phyloP scores from a whole-genome alignment of 192 early-diverging fungal genomes.

The Backusella luteola region DNA sequence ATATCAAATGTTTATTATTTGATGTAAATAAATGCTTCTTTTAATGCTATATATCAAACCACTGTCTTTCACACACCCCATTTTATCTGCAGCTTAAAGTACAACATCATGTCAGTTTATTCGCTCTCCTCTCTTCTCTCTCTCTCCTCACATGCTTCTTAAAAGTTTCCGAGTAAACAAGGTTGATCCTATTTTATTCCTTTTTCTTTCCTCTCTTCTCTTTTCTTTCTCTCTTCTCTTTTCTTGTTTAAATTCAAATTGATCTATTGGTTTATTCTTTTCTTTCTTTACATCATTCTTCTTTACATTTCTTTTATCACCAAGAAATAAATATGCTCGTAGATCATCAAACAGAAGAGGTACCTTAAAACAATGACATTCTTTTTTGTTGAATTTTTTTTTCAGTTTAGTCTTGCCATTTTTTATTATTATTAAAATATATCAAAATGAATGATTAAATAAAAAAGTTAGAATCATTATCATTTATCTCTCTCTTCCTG shows the following conservation, averaged over 20 bases:
- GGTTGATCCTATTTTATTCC: slow-evolving; percentile 2
- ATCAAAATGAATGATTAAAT: background rate
- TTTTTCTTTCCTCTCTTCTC: background rate
- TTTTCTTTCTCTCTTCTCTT: background rate
- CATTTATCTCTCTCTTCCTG: background rate
- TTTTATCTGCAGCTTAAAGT: slow-evolving; percentile 11
- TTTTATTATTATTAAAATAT: background rate
- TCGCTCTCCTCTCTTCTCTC: background rate
- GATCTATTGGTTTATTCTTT: background rate
- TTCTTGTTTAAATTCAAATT: background rate
- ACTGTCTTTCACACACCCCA: background rate
- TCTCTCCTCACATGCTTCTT: slow-evolving; percentile 7
- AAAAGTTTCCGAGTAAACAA: slow-evolving; percentile 16
- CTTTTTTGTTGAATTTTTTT: background rate
- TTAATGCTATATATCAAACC: background rate
- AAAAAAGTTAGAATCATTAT: background rate
- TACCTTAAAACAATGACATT: background rate
- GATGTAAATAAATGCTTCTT: background rate
- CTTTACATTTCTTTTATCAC: background rate
- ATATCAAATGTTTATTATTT: background rate
- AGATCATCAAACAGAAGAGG: background rate
- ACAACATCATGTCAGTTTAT: background rate
- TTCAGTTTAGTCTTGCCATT: background rate
- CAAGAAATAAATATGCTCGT: background rate
- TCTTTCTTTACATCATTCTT: background rate